Evolutionary conservation across 441 rosid species (phyloP).

Genomic region (Viola pubescens): DNA sequence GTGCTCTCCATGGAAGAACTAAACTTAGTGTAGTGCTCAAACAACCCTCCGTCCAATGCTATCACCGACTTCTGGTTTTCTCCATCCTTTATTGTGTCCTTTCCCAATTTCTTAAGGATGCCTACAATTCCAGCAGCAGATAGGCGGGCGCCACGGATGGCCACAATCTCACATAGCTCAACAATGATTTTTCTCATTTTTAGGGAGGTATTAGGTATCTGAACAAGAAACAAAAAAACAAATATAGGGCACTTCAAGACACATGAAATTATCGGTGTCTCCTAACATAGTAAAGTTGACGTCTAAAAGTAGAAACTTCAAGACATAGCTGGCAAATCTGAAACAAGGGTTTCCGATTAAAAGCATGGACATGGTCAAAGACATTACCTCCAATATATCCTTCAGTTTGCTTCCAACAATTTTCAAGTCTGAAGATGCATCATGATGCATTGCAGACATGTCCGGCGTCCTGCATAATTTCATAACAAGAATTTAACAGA

Average conservation of each 20-base stretch:
- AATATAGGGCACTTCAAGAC: constrained; percentile 21
- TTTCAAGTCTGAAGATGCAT: constrained; percentile 49
- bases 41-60: constrained; percentile 87
- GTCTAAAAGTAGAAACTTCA: neutral
- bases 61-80: constrained; percentile 65
- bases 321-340: neutral
- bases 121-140: constrained; percentile 83
- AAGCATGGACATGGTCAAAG: neutral
- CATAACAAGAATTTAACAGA: neutral
- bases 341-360: neutral
- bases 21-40: constrained; percentile 68
- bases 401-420: constrained; percentile 45
- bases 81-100: constrained; percentile 50
- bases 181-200: constrained; percentile 61
- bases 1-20: constrained; percentile 29
- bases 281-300: neutral
- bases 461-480: constrained; percentile 47
- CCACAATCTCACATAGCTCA: constrained; percentile 55
- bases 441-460: constrained; percentile 78
- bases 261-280: neutral
- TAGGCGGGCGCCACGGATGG: constrained; percentile 74
- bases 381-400: constrained; percentile 47
- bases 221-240: neutral
- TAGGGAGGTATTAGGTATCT: constrained; percentile 58
- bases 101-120: constrained; percentile 81